Percentiles rank a stretch among this genome's conserved stretches.
Conservation (phyloP, 768 basidiomycete species). For the Rhodotorula kratochvilovae region DNA sequence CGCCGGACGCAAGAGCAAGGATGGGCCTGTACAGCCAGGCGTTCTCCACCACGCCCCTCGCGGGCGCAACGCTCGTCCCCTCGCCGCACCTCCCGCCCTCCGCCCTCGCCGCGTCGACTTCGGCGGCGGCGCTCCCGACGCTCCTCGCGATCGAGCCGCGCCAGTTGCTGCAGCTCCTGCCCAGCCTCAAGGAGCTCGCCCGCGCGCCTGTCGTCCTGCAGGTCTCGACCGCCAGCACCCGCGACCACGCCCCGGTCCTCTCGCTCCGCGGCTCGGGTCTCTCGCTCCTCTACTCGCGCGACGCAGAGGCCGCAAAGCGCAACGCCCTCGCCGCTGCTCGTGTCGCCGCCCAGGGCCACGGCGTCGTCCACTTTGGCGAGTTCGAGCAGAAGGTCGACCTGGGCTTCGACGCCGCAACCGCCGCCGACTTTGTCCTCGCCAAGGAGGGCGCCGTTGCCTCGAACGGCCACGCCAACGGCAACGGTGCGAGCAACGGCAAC, state of each 20-base stretch:
- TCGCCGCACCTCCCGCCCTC: conserved; percentile 25
- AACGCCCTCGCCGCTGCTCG: conserved; percentile 81
- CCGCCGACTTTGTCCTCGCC: conserved; percentile 23
- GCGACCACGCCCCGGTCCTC: conserved; percentile 68
- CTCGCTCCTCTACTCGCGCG: conserved; percentile 73
- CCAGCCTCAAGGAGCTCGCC: conserved; percentile 56
- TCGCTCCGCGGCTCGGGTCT: conserved; percentile 73
- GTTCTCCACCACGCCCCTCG: conserved; percentile 13
- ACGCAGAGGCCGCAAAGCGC: conserved; percentile 76
- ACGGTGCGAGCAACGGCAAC: conserved; percentile 44
- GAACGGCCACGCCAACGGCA: conserved; percentile 8
- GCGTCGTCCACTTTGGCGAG: conserved; percentile 76
- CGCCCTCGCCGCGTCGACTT: conserved; percentile 7
- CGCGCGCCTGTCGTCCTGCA: conserved; percentile 65
- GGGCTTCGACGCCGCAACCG: conserved; percentile 15
- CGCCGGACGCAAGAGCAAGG: too few relatives aligned
- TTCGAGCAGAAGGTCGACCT: conserved; percentile 43
- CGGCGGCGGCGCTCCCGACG: conserved; percentile 3
- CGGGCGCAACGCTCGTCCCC: conserved; percentile 20
- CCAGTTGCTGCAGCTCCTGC: conserved; percentile 30
- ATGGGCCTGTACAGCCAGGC: conserved; percentile 23
- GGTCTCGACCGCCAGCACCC: conserved; percentile 55
- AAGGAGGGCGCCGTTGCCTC: background rate
- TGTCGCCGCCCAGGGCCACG: conserved; percentile 64
- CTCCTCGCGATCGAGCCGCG: conserved; percentile 27